Evolutionary conservation across 2,329 filamentous ascomycete genomes (phyloP), one percentile per base, ranked within the genome.

Genomic region (Ustulina deusta): DNA sequence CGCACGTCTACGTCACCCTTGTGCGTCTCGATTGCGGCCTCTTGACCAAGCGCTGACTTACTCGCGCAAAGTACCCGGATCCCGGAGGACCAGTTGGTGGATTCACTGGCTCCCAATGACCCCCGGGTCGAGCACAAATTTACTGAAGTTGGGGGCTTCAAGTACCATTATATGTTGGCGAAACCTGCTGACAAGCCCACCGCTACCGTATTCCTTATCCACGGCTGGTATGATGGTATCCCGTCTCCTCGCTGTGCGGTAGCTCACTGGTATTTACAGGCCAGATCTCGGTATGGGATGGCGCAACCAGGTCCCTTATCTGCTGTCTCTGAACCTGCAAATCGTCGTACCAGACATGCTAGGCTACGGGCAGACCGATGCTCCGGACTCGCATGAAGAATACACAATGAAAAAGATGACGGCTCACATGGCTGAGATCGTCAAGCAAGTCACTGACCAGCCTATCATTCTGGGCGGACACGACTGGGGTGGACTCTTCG

Each of bases 321-420:
- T 98, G 25, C 80, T 91, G 38, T 85, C 89, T 6, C 83, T 93
- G 64, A 91, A 91, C 25, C 87, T 95, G 71, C 88, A 91, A 63
- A 93, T 97, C 62, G 88, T 98, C 27, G 93, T 89, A 11, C 92
- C 93, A 0, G 93, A 97, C 80, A 90, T 94, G 84, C 86, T 97
- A 74, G 95, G 95, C 70, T 98, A 96, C 78, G 93, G 92, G 29
- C 86, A 88, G 66, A 96, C 93, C 29, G 91, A 85, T 66, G 89
- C 91, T 0, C 91, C 92, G 0, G 83, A 87, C 48, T 83, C 85
- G 0, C 79, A 89, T 2, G 80, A 81, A 56, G 82, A 87, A 63
- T 97, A 95, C 81, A 88, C 87, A 27, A 83, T 89, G 77, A 96
- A 93, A 82, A 88, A 85, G 70, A 87, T 92, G 67, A 86, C 91